phyloP scores from a whole-genome alignment of 371 early-diverging fungal species.

The Mucor saturninus region DNA sequence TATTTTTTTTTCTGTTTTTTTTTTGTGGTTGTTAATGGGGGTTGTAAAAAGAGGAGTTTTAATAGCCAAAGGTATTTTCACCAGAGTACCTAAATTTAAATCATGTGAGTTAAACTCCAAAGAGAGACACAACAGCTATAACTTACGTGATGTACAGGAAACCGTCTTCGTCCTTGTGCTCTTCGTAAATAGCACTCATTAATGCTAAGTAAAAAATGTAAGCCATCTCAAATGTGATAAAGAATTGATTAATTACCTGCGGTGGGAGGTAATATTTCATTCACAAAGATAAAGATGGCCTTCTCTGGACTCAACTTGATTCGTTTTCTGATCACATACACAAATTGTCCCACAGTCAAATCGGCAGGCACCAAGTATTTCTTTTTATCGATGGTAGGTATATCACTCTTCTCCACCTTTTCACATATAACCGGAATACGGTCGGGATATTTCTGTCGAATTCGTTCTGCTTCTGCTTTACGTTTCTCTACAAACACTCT shows the following conservation, averaged over 20 bases:
- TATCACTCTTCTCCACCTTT: constrained; percentile 95
- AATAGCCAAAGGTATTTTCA: constrained; percentile 78
- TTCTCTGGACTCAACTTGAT: constrained; percentile 94
- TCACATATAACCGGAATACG: constrained; percentile 97
- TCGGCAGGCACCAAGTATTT: constrained; percentile 98
- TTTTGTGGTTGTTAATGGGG: too few relatives aligned
- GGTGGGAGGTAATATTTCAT: constrained; percentile 92
- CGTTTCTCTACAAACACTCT: constrained; percentile 85
- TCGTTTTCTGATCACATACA: constrained; percentile 94
- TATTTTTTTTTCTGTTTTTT: too few relatives aligned
- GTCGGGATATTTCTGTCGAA: constrained; percentile 96
- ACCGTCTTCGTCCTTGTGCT: constrained; percentile 79
- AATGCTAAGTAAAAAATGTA: constrained; percentile 40
- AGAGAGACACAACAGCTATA: not conserved
- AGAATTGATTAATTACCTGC: constrained; percentile 50
- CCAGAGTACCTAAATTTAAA: constrained; percentile 61
- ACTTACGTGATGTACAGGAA: constrained; percentile 86
- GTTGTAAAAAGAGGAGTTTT: not conserved
- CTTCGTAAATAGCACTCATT: constrained; percentile 91
- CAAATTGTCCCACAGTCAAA: constrained; percentile 97
- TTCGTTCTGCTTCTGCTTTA: constrained; percentile 95
- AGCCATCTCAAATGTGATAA: not conserved
- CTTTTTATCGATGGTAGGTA: constrained; percentile 96
- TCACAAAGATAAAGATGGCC: constrained; percentile 98
- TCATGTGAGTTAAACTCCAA: constrained; percentile 14